A percentile compares a stretch with the other conserved stretches of the same genome.
Evolutionary conservation across 495 filamentous ascomycete genomes (phyloP).

Genomic region (Penicillium soppii): DNA sequence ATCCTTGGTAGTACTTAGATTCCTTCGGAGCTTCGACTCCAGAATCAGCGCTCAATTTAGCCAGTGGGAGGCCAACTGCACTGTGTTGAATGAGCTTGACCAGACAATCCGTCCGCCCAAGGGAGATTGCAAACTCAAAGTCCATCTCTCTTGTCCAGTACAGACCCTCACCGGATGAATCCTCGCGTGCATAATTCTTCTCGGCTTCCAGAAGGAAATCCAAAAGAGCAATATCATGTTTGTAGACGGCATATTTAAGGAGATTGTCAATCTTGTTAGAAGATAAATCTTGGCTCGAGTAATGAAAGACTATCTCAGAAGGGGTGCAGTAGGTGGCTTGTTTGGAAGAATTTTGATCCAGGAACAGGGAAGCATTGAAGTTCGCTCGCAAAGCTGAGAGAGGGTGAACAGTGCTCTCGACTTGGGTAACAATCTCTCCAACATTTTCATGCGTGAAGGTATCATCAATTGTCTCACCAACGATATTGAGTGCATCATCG

Average conservation of each 20-base stretch:
- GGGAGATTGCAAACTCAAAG: slow-evolving; percentile 41
- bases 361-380: slow-evolving; percentile 28
- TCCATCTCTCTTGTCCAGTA: slow-evolving; percentile 18
- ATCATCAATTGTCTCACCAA: slow-evolving; percentile 49
- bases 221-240: slow-evolving; percentile 39
- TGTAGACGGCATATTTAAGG: slow-evolving; percentile 36
- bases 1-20: slow-evolving; percentile 66
- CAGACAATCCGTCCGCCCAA: slow-evolving; percentile 44
- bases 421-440: slow-evolving; percentile 59
- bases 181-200: slow-evolving; percentile 21
- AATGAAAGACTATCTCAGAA: too few relatives aligned
- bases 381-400: slow-evolving; percentile 39
- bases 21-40: slow-evolving; percentile 57
- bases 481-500: slow-evolving; percentile 38
- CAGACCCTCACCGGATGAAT: slow-evolving; percentile 16
- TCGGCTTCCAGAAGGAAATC: slow-evolving; percentile 45
- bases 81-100: slow-evolving; percentile 50
- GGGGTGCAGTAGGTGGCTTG: neutral
- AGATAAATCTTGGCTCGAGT: too few relatives aligned
- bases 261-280: slow-evolving; percentile 5
- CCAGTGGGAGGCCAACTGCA: slow-evolving; percentile 64
- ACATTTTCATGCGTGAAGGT: slow-evolving; percentile 71
- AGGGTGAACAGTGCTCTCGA: slow-evolving; percentile 58
- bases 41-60: slow-evolving; percentile 57
- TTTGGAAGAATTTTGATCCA: slow-evolving; percentile 15